Evolutionary conservation across 306 rosid species (phyloP).

Genomic region (Astragalus membranaceus): DNA sequence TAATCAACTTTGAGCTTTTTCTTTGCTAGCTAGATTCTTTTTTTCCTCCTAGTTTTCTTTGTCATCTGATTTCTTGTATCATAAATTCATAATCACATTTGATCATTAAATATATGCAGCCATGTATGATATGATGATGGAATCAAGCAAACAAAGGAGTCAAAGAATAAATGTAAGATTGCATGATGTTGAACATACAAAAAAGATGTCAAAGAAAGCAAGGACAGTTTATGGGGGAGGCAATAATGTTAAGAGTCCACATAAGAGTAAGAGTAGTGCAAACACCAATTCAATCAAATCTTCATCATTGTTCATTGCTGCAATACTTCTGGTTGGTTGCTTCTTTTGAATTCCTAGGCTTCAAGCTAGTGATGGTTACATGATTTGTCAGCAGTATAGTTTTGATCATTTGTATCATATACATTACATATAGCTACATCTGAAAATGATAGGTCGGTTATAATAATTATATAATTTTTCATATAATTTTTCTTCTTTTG

Average conservation of each 20-base stretch:
- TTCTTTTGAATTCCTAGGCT: slow-evolving; percentile 18
- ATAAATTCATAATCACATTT: no score
- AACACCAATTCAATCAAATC: slow-evolving; percentile 15
- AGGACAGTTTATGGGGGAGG: slow-evolving; percentile 38
- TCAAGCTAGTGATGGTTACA: neutral
- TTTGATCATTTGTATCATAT: neutral
- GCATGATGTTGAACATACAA: slow-evolving; percentile 16
- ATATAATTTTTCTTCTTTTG: no score
- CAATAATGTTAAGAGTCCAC: slow-evolving; percentile 27
- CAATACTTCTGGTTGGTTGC: slow-evolving; percentile 20
- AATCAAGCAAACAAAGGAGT: slow-evolving; percentile 30
- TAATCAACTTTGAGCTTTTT: slow-evolving; percentile 12
- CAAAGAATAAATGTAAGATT: no score
- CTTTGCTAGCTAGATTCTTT: neutral
- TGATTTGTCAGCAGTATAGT: neutral
- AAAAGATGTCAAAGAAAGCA: neutral
- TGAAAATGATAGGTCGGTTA: no score
- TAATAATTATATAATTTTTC: no score
- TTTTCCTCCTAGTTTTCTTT: neutral
- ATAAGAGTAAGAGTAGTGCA: slow-evolving; percentile 16
- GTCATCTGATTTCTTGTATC: neutral
- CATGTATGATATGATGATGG: neutral
- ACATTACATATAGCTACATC: neutral
- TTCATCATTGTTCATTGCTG: slow-evolving; percentile 20
- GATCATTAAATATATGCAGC: slow-evolving; percentile 39